A percentile compares a stretch with the other conserved stretches of the same genome.
These are phyloP conservation scores for Tolypocladium sp. DNA, from an alignment of 2,329 filamentous ascomycete genomes.

Conservation along the genomic window DNA sequence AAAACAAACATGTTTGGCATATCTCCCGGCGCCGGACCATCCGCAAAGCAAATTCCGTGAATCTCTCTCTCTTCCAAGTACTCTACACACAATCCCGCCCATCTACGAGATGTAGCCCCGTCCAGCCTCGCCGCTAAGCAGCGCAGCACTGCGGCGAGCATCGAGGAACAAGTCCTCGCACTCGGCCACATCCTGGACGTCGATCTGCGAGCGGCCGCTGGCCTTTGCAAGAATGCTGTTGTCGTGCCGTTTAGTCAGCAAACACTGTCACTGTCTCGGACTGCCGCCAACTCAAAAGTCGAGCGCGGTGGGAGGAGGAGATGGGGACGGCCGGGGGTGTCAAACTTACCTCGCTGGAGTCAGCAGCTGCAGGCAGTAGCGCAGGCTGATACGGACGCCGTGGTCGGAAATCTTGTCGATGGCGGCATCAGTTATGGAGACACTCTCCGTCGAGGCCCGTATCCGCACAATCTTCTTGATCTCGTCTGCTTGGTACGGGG, in stretches of 20 bases:
- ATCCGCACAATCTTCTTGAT: slow-evolving; percentile 88
- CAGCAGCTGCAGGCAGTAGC: slow-evolving; percentile 88
- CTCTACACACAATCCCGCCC: not conserved
- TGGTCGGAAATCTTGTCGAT: slow-evolving; percentile 81
- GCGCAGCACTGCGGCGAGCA: slow-evolving; percentile 64
- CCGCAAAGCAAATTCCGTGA: slow-evolving; percentile 1
- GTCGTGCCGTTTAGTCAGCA: slow-evolving; percentile 19
- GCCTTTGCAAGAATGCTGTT: slow-evolving; percentile 77
- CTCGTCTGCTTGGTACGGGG: slow-evolving; percentile 78
- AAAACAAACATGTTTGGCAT: not conserved
- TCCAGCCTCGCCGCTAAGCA: slow-evolving; percentile 55
- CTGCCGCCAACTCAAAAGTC: not conserved
- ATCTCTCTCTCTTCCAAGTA: not conserved
- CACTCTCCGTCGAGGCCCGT: slow-evolving; percentile 71
- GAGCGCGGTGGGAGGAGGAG: not conserved
- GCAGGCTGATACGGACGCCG: slow-evolving; percentile 79
- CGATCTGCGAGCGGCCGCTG: slow-evolving; percentile 67
- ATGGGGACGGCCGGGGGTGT: slow-evolving; percentile 1
- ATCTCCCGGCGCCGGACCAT: slow-evolving; percentile 1
- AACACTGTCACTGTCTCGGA: not conserved
- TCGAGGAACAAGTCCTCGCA: slow-evolving; percentile 81
- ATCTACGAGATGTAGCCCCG: slow-evolving; percentile 54
- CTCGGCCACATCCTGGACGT: slow-evolving; percentile 68
- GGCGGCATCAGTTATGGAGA: slow-evolving; percentile 71
- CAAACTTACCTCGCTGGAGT: slow-evolving; percentile 62